A percentile compares a stretch with the other conserved stretches of the same genome.
Evolutionary conservation across 352 stramenopile species (phyloP).

Genomic region (Pythium dissotocum): DNA sequence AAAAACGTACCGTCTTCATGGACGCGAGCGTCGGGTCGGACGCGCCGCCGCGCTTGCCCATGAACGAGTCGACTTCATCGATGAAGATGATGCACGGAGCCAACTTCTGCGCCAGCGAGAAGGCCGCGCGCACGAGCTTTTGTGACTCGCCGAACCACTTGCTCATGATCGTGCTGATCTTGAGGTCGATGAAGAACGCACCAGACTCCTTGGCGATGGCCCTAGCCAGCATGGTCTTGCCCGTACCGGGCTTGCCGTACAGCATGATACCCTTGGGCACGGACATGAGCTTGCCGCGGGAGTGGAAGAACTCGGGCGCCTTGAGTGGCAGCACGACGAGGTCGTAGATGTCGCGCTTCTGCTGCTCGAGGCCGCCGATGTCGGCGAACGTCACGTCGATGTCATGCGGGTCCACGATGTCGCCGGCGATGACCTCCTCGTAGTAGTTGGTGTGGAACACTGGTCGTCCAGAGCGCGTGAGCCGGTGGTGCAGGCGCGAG

Average conservation of each 20-base stretch:
- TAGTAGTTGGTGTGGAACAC: constrained; percentile 86
- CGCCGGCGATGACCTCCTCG: constrained; percentile 91
- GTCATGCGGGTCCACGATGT: constrained; percentile 94
- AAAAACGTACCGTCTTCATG: constrained; percentile 80
- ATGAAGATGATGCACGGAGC: constrained; percentile 98
- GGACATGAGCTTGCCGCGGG: constrained; percentile 81
- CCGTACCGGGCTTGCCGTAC: constrained; percentile 80
- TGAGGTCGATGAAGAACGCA: constrained; percentile 89
- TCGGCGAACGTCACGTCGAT: constrained; percentile 93
- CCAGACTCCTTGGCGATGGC: constrained; percentile 95
- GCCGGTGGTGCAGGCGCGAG: constrained; percentile 71
- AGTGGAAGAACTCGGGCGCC: constrained; percentile 91
- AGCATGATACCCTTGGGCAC: constrained; percentile 87
- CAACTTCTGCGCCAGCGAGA: constrained; percentile 94
- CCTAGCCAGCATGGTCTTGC: constrained; percentile 94
- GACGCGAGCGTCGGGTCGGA: constrained; percentile 82
- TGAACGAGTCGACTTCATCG: constrained; percentile 95
- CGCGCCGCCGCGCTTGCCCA: constrained; percentile 80
- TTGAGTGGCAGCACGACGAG: constrained; percentile 93
- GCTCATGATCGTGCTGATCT: constrained; percentile 91
- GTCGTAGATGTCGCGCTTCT: constrained; percentile 96
- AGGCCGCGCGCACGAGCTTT: constrained; percentile 93
- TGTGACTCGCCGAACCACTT: constrained; percentile 92
- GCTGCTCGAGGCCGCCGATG: constrained; percentile 95
- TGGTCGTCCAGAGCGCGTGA: constrained; percentile 60